Conservation (phyloP, 2,329 filamentous ascomycete species). For the Blastomyces parvus region DNA sequence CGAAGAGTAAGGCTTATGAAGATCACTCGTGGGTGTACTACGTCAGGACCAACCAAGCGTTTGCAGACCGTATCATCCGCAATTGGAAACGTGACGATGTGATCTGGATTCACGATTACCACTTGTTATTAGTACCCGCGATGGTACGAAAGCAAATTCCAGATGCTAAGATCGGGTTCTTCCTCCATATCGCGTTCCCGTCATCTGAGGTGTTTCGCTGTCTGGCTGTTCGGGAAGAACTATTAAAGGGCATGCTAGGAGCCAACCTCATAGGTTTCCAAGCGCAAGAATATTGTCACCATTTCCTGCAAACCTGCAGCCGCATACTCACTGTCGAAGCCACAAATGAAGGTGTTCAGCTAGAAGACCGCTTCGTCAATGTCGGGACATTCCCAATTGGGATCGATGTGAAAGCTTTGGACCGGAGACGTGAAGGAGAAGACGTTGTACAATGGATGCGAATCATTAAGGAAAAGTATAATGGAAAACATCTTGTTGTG, state of each 20-base stretch:
- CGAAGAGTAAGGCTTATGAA: conserved; percentile 95
- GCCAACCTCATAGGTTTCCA: conserved; percentile 91
- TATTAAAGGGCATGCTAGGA: conserved; percentile 85
- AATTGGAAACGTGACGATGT: conserved; percentile 90
- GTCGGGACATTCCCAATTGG: conserved; percentile 80
- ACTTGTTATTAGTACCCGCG: conserved; percentile 74
- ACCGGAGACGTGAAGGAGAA: conserved; percentile 57
- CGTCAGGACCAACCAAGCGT: conserved; percentile 81
- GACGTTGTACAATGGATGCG: conserved; percentile 71
- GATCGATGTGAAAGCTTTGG: conserved; percentile 72
- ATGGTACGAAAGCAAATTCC: conserved; percentile 82
- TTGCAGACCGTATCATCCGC: conserved; percentile 79
- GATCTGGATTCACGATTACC: conserved; percentile 95
- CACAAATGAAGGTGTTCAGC: conserved; percentile 73
- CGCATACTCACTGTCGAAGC: conserved; percentile 84
- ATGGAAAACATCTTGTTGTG: conserved; percentile 82
- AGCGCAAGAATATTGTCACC: conserved; percentile 82
- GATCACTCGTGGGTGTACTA: conserved; percentile 97
- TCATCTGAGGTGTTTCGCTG: conserved; percentile 95
- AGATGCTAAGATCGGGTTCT: conserved; percentile 92
- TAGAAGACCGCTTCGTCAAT: conserved; percentile 89
- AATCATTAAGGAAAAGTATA: conserved; percentile 72
- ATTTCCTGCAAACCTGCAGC: conserved; percentile 93
- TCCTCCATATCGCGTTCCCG: conserved; percentile 88
- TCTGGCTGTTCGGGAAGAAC: conserved; percentile 71